A percentile compares a stretch with the other conserved stretches of the same genome.
phyloP scores from a whole-genome alignment of 2,329 filamentous ascomycete species.

The Corinectria fuckeliana region DNA sequence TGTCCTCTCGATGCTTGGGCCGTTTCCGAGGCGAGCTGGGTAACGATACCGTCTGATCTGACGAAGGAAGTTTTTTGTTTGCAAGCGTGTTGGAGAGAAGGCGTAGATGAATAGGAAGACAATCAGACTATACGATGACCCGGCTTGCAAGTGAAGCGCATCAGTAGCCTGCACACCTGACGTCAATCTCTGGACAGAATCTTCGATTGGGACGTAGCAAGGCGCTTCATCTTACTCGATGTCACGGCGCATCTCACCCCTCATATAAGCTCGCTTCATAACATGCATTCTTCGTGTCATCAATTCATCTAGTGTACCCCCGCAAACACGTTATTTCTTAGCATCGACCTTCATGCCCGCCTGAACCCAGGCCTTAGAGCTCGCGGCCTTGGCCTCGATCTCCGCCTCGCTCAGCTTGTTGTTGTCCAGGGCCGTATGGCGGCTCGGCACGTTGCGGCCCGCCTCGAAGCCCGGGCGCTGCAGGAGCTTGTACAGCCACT shows the following conservation, averaged over 20 bases:
- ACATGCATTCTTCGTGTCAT: background rate
- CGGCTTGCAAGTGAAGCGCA: background rate
- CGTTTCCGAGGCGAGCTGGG: constrained; percentile 4
- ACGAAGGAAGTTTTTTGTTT: constrained; percentile 22
- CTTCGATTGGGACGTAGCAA: too few relatives aligned
- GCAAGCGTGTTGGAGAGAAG: constrained; percentile 28
- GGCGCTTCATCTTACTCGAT: too few relatives aligned
- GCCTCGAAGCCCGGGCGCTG: constrained; percentile 75
- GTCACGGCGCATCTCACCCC: background rate
- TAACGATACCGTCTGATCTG: constrained; percentile 16
- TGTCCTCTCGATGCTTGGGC: background rate
- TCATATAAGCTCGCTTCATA: background rate
- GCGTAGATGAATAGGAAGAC: constrained; percentile 34
- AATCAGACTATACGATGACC: background rate
- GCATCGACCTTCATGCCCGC: constrained; percentile 72
- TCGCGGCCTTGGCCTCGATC: constrained; percentile 62
- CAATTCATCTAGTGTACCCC: background rate
- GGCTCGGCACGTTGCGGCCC: constrained; percentile 74
- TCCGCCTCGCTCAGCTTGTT: constrained; percentile 55
- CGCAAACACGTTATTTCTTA: constrained; percentile 48
- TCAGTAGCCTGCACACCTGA: background rate
- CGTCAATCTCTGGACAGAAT: background rate
- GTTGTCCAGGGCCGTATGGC: constrained; percentile 64
- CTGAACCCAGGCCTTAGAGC: constrained; percentile 69
- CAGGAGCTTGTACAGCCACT: constrained; percentile 77